Evolutionary conservation across 352 stramenopile species (phyloP), one percentile per base, ranked within the genome.

Genomic region (Phytophthora vignae): DNA sequence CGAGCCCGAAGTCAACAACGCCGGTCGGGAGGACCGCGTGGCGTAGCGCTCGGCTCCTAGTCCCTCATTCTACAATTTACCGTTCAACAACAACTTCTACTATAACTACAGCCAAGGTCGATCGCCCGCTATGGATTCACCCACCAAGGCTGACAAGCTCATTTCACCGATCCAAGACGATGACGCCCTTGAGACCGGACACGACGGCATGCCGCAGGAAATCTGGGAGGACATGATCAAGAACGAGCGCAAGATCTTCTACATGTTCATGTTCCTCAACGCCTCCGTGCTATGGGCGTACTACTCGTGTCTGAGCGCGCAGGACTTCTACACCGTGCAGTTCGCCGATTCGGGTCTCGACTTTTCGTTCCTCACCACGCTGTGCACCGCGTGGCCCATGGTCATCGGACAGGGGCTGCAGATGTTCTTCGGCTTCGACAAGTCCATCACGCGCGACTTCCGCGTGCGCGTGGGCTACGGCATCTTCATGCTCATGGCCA

Each of bases 211-310:
- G 14, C 78, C 78, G 3, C 62, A 83, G 29, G 74, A 86, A 7
- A 80, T 88, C 46, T 81, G 73, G 66, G 71, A 85, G 19, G 76
- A 88, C 52, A 71, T 88, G 15, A 50, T 73, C 52, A 57, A 74
- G 57, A 71, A 83, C 62, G 64, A 78, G 40, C 22, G 40, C 14
- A 74, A 71, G 48, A 76, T 90, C 57, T 88, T 85, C 73, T 85
- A 73, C 50, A 76, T 78, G 66, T 77, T 89, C 71, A 77, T 84
- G 63, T 90, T 88, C 67, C 61, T 90, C 9, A 87, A 87, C 54
- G 79, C 71, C 25, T 79, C 83, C 10, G 79, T 89, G 22, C 71
- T 90, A 58, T 90, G 83, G 81, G 76, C 78, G 11, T 89, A 84
- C 73, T 87, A 87, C 67, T 88, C 78, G 62, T 90, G 81, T 19